Base-by-base conservation (phyloP, 768 basidiomycete genomes). In the Holtermannia corniformis region DNA sequence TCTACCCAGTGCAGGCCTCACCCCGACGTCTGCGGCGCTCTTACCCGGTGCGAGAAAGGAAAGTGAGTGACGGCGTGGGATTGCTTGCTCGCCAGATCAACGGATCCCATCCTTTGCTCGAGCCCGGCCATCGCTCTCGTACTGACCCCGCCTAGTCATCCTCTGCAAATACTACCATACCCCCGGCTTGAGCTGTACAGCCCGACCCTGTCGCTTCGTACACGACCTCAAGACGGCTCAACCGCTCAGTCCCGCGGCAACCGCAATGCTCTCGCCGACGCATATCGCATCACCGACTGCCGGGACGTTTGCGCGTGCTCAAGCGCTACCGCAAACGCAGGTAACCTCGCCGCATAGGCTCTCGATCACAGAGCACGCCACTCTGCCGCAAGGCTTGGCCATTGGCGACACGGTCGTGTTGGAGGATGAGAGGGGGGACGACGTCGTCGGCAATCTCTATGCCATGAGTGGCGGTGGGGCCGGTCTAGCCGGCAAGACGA, bases 161-260 rank as follows among this genome's bases (percentile, higher is more conserved):
- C 52, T 72, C 12, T 72, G 71, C 43, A 60, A 67, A 37, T 72
- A 67, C 55, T 68, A 68, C 44, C 71, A 72, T 43, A 70, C 68
- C 4, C 66, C 67, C 2, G 71, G 68, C 5, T 55, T 70, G 11
- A 68, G 62, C 13, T 72, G 71, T 52, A 72, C 71, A 13, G 66
- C 71, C 24, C 58, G 68, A 47, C 71, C 71, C 22, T 72, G 71
- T 55, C 63, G 71, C 53, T 72, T 72, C 59, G 65, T 68, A 0
- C 71, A 72, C 47, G 60, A 62, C 41, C 59, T 69, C 46, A 57
- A 56, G 1, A 16, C 49, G 40, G 26, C 20, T 40, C 47, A 2
- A 37, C 43, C 42, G 2, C 16, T 50, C 23, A 23, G 4, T 43
- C 41, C 49, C 3, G n/a, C 55, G 21, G n/a, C 49, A 2, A 47